A percentile compares a stretch with the other conserved stretches of the same genome.
These are phyloP conservation scores for Sclerotinia subarctica DNA, from an alignment of 2,329 filamentous ascomycete species.

Conservation along the genomic window DNA sequence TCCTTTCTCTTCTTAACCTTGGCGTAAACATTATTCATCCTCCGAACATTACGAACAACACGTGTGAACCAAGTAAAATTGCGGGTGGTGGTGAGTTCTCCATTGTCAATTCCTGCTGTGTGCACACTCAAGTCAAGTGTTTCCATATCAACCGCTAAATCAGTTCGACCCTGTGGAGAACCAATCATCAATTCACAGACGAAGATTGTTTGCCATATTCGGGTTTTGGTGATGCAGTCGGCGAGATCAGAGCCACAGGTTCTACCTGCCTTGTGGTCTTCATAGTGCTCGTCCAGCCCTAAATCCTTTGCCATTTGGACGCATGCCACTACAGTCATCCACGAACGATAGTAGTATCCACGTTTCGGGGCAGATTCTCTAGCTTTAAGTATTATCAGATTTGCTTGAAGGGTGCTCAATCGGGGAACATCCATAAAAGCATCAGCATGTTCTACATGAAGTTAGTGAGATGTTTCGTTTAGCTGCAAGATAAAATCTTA, in stretches of 20 bases:
- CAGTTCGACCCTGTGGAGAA: conserved; percentile 82
- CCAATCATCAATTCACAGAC: conserved; percentile 89
- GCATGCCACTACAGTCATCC: conserved; percentile 92
- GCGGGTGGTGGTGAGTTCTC: conserved; percentile 73
- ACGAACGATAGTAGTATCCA: conserved; percentile 94
- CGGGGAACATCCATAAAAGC: conserved; percentile 91
- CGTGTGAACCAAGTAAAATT: conserved; percentile 81
- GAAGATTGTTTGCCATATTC: conserved; percentile 87
- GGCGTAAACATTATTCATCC: conserved; percentile 72
- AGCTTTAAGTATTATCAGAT: conserved; percentile 84
- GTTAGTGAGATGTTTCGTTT: conserved; percentile 32
- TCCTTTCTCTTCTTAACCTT: conserved; percentile 73
- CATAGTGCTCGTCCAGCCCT: conserved; percentile 81
- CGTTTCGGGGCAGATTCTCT: conserved; percentile 87
- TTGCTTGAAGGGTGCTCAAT: conserved; percentile 85
- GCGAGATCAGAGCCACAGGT: conserved; percentile 64
- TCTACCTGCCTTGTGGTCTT: conserved; percentile 69
- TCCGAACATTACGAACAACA: conserved; percentile 72
- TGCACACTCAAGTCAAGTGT: conserved; percentile 72
- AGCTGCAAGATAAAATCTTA: conserved; percentile 40
- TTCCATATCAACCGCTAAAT: conserved; percentile 71
- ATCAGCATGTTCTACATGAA: conserved; percentile 71
- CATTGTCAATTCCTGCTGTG: conserved; percentile 65
- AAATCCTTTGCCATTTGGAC: conserved; percentile 92
- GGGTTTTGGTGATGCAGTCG: conserved; percentile 80